A percentile compares a stretch with the other conserved stretches of the same genome.
phyloP scores from a whole-genome alignment of 805 yeast species.

The Aciculoconidium aculeatum region DNA sequence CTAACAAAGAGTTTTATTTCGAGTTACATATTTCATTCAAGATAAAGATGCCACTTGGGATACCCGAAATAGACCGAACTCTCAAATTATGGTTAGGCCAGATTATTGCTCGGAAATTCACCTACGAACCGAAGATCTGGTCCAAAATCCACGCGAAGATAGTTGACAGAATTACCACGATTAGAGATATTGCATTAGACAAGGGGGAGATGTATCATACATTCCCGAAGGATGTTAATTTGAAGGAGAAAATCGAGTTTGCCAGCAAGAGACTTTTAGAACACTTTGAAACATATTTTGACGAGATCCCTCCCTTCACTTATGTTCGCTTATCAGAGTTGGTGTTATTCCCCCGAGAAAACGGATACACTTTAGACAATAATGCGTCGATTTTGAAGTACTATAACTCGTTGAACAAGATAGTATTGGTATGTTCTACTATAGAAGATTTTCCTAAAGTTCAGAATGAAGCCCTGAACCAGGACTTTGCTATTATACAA shows the following conservation, averaged over 20 bases:
- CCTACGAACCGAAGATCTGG: background rate
- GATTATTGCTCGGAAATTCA: no score
- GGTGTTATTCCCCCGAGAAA: slow-evolving; percentile 31
- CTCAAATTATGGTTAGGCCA: no score
- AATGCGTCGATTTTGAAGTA: slow-evolving; percentile 34
- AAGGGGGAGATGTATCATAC: slow-evolving; percentile 8
- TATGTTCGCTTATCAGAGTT: slow-evolving; percentile 43
- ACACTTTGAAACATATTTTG: slow-evolving; percentile 24
- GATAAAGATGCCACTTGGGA: no score
- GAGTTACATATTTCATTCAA: no score
- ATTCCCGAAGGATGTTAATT: slow-evolving; percentile 9
- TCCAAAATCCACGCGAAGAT: slow-evolving; percentile 1
- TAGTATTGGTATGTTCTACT: slow-evolving; percentile 24
- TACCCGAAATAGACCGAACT: no score
- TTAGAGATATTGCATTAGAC: slow-evolving; percentile 5
- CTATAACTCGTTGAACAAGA: slow-evolving; percentile 35
- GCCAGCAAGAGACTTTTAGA: slow-evolving; percentile 23
- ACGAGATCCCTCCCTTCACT: slow-evolving; percentile 43
- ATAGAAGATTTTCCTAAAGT: no score
- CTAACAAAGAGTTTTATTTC: no score
- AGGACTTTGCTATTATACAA: no score
- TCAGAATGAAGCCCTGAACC: no score
- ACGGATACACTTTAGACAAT: slow-evolving; percentile 26
- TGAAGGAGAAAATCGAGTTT: slow-evolving; percentile 5
- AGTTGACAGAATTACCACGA: slow-evolving; percentile 4